Percentiles rank a stretch among this genome's conserved stretches.
Conservation (phyloP, 768 basidiomycete species). For the Stropharia rugosoannulata region DNA sequence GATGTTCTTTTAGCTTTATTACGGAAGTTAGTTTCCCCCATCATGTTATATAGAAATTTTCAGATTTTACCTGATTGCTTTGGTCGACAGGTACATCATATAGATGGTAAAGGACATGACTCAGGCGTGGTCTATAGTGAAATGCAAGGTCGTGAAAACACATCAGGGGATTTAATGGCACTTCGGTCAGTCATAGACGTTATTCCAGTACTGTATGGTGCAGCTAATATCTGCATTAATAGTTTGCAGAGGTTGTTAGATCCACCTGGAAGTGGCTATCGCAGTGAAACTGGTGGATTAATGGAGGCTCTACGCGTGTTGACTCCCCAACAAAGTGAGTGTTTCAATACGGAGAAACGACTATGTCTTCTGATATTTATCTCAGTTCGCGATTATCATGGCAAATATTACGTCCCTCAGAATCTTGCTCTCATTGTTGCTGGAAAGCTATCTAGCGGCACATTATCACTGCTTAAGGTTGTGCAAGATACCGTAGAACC, state of each 20-base stretch:
- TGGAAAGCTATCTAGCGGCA: constrained; percentile 82
- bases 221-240: constrained; percentile 1
- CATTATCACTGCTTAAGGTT: constrained; percentile 72
- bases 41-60: neutral
- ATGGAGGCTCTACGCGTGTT: constrained; percentile 89
- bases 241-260: constrained; percentile 84
- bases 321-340: constrained; percentile 83
- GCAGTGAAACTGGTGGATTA: constrained; percentile 95
- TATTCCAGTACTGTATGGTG: neutral
- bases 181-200: constrained; percentile 53
- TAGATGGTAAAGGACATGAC: constrained; percentile 87
- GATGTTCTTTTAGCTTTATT: constrained; percentile 37
- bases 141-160: constrained; percentile 97
- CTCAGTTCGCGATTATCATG: constrained; percentile 86
- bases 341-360: neutral
- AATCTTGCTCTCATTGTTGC: constrained; percentile 88
- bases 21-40: constrained; percentile 49
- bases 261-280: constrained; percentile 80
- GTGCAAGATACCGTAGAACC: constrained; percentile 86
- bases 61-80: neutral
- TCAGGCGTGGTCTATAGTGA: constrained; percentile 96
- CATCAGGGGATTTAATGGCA: constrained; percentile 87
- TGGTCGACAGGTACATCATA: constrained; percentile 77
- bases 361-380: constrained; percentile 4
- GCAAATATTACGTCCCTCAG: constrained; percentile 89